Conservation (phyloP, 2,329 filamentous ascomycete species). For the Fusarium vanettenii region DNA sequence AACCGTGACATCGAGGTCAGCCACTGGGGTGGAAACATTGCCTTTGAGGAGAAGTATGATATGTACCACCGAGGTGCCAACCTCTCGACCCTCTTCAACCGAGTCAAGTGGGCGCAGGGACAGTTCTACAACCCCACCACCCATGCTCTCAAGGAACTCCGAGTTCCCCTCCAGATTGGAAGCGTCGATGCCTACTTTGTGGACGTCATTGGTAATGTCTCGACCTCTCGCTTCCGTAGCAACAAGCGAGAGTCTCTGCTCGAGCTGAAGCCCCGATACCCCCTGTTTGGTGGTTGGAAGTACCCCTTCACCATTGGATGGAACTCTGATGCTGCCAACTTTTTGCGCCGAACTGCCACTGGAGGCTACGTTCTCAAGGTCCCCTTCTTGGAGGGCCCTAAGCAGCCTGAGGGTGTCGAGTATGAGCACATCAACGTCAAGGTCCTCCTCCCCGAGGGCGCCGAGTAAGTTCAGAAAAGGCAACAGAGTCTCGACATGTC, state of each 20-base stretch:
- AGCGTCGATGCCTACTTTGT: constrained; percentile 92
- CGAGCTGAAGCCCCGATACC: constrained; percentile 93
- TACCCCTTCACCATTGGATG: constrained; percentile 97
- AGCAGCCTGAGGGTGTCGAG: constrained; percentile 84
- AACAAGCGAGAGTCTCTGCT: constrained; percentile 83
- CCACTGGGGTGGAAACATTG: constrained; percentile 97
- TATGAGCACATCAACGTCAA: constrained; percentile 85
- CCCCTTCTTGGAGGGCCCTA: constrained; percentile 93
- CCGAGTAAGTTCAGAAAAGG: constrained; percentile 70
- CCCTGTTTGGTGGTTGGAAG: constrained; percentile 98
- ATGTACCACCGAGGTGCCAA: constrained; percentile 88
- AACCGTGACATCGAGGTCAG: constrained; percentile 95
- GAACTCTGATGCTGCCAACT: constrained; percentile 86
- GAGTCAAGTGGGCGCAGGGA: constrained; percentile 79
- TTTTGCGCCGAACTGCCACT: constrained; percentile 73
- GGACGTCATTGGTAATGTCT: constrained; percentile 96
- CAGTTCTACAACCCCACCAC: constrained; percentile 82
- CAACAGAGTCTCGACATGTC: constrained; percentile 5
- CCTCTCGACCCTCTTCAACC: constrained; percentile 77
- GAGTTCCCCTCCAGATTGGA: constrained; percentile 81
- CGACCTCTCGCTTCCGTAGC: constrained; percentile 87
- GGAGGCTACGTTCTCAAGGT: constrained; percentile 88
- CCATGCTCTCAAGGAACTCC: constrained; percentile 83
- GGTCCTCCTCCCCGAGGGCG: constrained; percentile 90
- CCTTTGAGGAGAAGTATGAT: constrained; percentile 93